Evolutionary conservation across 2,329 filamentous ascomycete species (phyloP), one percentile per base, ranked within the genome.

Genomic region (Rhinocladiella similis): DNA sequence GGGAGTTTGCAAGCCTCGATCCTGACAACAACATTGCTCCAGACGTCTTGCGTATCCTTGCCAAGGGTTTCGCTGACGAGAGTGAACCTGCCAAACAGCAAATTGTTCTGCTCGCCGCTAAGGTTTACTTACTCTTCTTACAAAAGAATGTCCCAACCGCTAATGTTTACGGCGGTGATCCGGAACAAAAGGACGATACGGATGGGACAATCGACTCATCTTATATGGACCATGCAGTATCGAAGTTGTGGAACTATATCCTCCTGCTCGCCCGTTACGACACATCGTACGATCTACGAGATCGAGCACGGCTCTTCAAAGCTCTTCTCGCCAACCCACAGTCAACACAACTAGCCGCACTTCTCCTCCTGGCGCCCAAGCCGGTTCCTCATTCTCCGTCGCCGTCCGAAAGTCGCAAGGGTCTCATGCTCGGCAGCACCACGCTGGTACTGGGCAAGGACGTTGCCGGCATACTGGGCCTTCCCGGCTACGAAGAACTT

Each of bases 291-390:
- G 92, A 97, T 68, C 84, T 99, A 2, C 90, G 94, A 62, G 94
- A 97, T 70, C 88, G 94, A 20, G 87, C 92, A 1, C 86, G 94
- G 29, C 83, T 97, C 59, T 97, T 96, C 76, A 91, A 89, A 62
- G 83, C 91, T 1, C 83, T 99, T 1, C 83, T 99, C 1, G 82
- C 85, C 3, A 85, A 89, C 3, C 90, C 92, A 1, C 78, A 80
- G 2, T 84, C 83, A 6, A 88, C 85, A 1, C 91, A 97, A 70
- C 83, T 99, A 14, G 94, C 94, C 2, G 91, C 89, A 1, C 80
- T 99, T 13, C 88, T 97, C 70, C 85, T 99, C 1, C 82, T 97
- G 1, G 94, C 94, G 0, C 92, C 94, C 0, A 99, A 99, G 70
- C 93, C 94, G 0, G 91, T 94, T 0, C 94, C 94, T 0, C 90